Evolutionary conservation across 2,329 filamentous ascomycete species (phyloP).

Genomic region (Dothideomycetes sp.): DNA sequence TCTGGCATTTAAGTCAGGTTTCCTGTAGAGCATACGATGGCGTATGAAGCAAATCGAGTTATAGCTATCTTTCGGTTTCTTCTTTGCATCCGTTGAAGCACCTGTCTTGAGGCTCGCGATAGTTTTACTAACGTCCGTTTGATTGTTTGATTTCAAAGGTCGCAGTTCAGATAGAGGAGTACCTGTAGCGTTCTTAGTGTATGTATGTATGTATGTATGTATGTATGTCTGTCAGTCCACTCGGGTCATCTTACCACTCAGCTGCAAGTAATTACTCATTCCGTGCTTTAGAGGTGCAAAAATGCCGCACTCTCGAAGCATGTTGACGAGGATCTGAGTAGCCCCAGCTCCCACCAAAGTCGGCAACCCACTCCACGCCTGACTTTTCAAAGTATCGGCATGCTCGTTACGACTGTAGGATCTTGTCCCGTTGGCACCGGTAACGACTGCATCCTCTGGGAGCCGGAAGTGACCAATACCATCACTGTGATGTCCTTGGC

Average conservation of each 20-base stretch:
- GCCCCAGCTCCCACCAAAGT: conserved; percentile 64
- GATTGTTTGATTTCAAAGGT: conserved; percentile 6
- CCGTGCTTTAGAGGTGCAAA: conserved; percentile 56
- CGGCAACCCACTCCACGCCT: conserved; percentile 68
- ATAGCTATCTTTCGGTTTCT: background rate
- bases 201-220: too few species aligned
- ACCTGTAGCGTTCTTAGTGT: too few species aligned
- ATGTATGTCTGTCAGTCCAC: too few species aligned
- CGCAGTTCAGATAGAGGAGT: conserved; percentile 42
- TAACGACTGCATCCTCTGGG: conserved; percentile 26
- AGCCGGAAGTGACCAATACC: conserved; percentile 24
- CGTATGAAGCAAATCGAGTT: conserved; percentile 67
- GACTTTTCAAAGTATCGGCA: conserved; percentile 56
- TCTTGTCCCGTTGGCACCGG: conserved; percentile 57
- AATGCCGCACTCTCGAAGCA: conserved; percentile 69
- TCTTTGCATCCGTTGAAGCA: too few species aligned
- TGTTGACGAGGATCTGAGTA: conserved; percentile 65
- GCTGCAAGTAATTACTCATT: conserved; percentile 61
- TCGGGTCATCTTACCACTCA: conserved; percentile 72
- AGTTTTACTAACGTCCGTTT: conserved; percentile 3
- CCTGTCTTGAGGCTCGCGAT: background rate
- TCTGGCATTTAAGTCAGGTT: conserved; percentile 58
- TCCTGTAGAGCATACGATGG: conserved; percentile 78
- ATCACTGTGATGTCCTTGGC: conserved; percentile 65
- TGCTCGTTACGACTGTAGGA: conserved; percentile 59